These are phyloP conservation scores for Nicotiana attenuata DNA, from an alignment of 257 asterid species.

Conservation along the genomic window DNA sequence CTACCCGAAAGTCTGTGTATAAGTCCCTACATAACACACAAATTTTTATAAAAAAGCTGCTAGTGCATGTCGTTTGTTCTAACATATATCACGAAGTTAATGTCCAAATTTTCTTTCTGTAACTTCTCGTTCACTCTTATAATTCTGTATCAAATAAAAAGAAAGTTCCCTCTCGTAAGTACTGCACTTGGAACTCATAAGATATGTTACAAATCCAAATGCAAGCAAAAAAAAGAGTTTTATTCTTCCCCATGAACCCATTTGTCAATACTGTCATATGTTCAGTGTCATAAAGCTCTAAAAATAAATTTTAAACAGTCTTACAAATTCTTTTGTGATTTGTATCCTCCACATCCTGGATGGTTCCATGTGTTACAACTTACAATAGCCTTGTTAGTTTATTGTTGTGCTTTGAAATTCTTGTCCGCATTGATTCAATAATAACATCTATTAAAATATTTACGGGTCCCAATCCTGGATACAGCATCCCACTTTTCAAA, in stretches of 20 bases:
- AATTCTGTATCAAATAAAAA: not conserved
- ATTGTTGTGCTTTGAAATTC: too few species aligned
- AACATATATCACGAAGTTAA: not conserved
- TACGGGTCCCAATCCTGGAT: too few species aligned
- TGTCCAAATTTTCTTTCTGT: not conserved
- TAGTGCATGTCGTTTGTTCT: not conserved
- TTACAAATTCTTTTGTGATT: not conserved
- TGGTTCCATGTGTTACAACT: not conserved
- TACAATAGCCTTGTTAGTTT: too few species aligned
- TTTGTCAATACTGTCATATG: not conserved
- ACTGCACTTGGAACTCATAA: not conserved
- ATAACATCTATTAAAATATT: too few species aligned
- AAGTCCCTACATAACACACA: not conserved
- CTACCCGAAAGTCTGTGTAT: not conserved
- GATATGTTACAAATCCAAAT: not conserved
- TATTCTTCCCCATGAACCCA: not conserved
- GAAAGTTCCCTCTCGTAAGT: not conserved
- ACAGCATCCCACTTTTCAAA: too few species aligned
- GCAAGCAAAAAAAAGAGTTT: not conserved
- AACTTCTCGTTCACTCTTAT: not conserved
- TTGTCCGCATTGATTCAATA: too few species aligned
- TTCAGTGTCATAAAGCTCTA: not conserved
- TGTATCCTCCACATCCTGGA: not conserved
- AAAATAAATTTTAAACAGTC: not conserved
- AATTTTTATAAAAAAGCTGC: not conserved